These are phyloP conservation scores for Elsinoe ampelina DNA, from an alignment of 2,329 filamentous ascomycete species.

Conservation along the genomic window DNA sequence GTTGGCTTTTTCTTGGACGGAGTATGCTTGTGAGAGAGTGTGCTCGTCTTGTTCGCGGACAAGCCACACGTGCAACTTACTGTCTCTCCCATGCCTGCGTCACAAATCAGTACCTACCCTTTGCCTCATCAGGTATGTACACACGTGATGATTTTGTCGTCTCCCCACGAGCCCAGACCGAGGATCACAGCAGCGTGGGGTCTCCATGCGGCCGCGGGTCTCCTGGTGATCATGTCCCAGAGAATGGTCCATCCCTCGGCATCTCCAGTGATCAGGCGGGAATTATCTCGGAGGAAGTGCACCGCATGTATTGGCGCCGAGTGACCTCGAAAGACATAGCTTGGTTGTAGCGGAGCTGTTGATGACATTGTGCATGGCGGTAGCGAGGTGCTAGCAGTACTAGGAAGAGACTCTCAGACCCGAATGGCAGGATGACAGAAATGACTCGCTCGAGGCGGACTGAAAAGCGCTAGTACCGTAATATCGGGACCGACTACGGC, in stretches of 20 bases:
- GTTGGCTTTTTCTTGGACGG: conserved; percentile 52
- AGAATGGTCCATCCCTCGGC: conserved; percentile 80
- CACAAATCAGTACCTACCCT: neutral
- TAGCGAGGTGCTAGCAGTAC: neutral
- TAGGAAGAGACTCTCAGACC: neutral
- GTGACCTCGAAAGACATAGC: conserved; percentile 77
- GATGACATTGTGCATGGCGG: conserved; percentile 1
- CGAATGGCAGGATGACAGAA: neutral
- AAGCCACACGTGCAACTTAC: conserved; percentile 78
- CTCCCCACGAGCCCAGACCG: conserved; percentile 60
- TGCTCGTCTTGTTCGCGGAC: conserved; percentile 52
- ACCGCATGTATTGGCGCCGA: conserved; percentile 68
- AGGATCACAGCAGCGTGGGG: conserved; percentile 72
- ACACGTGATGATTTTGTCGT: conserved; percentile 74
- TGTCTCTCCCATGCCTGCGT: conserved; percentile 77
- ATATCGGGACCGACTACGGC: conserved; percentile 1
- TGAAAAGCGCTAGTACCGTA: conserved; percentile 7
- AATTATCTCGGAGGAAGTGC: conserved; percentile 62
- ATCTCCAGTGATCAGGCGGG: conserved; percentile 74
- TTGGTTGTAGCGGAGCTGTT: conserved; percentile 44
- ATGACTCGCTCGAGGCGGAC: conserved; percentile 5
- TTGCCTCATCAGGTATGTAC: conserved; percentile 28
- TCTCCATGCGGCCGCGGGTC: conserved; percentile 75
- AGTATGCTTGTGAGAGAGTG: conserved; percentile 57
- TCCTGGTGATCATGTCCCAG: conserved; percentile 76